Base-by-base conservation (phyloP, 2,329 filamentous ascomycete species). In the Rhynchosporium secalis region DNA sequence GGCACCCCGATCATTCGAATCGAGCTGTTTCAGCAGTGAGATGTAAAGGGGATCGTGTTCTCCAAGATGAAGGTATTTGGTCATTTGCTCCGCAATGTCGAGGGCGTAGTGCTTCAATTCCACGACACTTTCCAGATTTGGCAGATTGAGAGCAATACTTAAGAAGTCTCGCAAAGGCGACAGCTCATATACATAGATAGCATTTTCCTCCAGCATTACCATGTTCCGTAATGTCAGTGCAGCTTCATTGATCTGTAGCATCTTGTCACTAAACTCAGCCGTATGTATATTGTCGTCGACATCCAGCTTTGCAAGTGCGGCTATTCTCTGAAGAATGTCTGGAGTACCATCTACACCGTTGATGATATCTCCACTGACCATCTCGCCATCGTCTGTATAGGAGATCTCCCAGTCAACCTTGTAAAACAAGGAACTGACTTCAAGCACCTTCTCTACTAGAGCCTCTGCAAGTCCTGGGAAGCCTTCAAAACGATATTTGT, bases 401-500 rank as follows among this genome's bases (percentile, higher is more conserved):
- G 86, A 86, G 13, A 96, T 81, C 46, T 86, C 84, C 91, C 92
- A 98, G 62, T 88, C 83, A 28, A 96, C 83, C 58, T 95, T 83
- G 72, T 92, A 95, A 76, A 93, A 96, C 12, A 96, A 77, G 52
- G 81, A 83, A 61, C 89, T 89, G 46, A 96, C 83, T 65, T 93
- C 86, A 56, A 97, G 80, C 1, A 90, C 87, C 72, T 96, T 96
- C 65, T 92, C 89, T 60, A 96, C 86, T 9, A 99, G 82, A 3
- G 91, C 90, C 75, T 98, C 95, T 0, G 92, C 91, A 33, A 99
- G 82, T 9, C 91, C 88, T 1, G 91, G 89, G 69, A 97, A 98
- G 4, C 91, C 90, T 70, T 96, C 92, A 68, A 98, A 97, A 64
- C 91, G 90, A 77, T 96, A 97, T 76, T 96, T 96, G 74, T 98